Evolutionary conservation across 768 basidiomycete genomes (phyloP).

Genomic region (Leucocoprinus sp.): DNA sequence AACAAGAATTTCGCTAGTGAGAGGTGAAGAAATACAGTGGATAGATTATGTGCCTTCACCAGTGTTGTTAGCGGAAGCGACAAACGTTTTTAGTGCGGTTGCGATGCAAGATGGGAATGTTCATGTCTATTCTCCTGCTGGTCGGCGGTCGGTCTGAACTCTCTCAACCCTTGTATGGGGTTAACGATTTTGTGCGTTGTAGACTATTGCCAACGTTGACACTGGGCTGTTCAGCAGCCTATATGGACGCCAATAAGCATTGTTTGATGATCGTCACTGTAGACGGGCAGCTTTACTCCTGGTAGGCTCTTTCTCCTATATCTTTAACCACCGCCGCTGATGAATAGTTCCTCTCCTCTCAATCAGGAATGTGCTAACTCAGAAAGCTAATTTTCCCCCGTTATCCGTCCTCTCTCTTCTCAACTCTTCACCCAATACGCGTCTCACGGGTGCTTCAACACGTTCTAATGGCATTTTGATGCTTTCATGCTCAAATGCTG

Average conservation of each 20-base stretch:
- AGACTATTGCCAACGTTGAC: conserved; percentile 75
- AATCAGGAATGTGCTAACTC: conserved; percentile 68
- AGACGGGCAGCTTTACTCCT: conserved; percentile 63
- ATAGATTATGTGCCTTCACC: conserved; percentile 79
- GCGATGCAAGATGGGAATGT: conserved; percentile 74
- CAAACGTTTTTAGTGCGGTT: conserved; percentile 62
- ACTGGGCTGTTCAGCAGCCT: conserved; percentile 62
- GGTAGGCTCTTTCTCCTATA: conserved; percentile 39
- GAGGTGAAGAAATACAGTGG: conserved; percentile 73
- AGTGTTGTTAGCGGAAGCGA: conserved; percentile 58
- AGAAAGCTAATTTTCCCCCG: conserved; percentile 56
- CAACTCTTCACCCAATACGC: conserved; percentile 39
- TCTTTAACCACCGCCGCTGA: not conserved
- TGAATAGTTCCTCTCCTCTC: not conserved
- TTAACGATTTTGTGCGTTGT: conserved; percentile 1
- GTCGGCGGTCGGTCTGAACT: conserved; percentile 54
- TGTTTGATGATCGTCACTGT: conserved; percentile 68
- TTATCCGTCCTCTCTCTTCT: conserved; percentile 56
- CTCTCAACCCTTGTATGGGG: not conserved
- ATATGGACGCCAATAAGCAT: conserved; percentile 58
- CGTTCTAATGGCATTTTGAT: conserved; percentile 78
- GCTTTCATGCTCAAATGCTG: conserved; percentile 68
- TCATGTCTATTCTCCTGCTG: conserved; percentile 78
- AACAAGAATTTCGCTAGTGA: conserved; percentile 59
- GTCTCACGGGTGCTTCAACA: conserved; percentile 55